Base-by-base conservation (phyloP, 148 eudicot species). In the Diospyros lotus region DNA sequence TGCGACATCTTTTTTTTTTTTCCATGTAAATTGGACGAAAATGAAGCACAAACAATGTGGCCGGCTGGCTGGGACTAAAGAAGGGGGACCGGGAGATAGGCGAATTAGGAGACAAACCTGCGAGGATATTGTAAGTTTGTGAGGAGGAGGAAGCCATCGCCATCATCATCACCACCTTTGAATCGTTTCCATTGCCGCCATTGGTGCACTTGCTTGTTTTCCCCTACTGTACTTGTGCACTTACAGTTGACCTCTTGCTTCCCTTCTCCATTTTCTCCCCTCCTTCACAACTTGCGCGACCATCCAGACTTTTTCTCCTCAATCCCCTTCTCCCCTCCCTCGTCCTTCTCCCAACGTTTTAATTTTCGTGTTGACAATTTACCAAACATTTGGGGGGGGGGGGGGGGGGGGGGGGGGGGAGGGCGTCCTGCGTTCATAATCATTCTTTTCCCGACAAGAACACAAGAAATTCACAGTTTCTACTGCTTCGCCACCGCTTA, bases 231-330 rank as follows among this genome's bases (percentile, higher is more conserved):
- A 38, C 3, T 18, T 53, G 44, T 52, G 18, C 42, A 39, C 72
- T 18, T 44, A 69, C 13, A 38, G 72, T 69, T 69, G 72, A 69
- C 72, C 60, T 69, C 72, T 10, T 69, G 59, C 58, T 2, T 53
- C 38, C 6, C 42, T 44, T 39, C 72, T 51, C 59, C 72, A 69
- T 53, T 69, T 53, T 12, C 72, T 28, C 28, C 28, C 28, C 28
- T 28, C 28, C 28, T 28, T 28, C 28, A 28, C 28, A 28, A 28
- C 28, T 28, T 28, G 28, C 28, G 52, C 52, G 8, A 48, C 8
- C 52, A 48, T 48, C 4, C 52, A 48, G 52, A 48, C 12, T 10
- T 14, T 55, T 55, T 13, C 59, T 55, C 59, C 8, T 55, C 59
- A 55, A 55, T 55, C 59, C 15, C 11, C 59, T 14, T 13, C 12